Base-by-base conservation (phyloP, 768 basidiomycete genomes). In the Lactarius akahatsu region DNA sequence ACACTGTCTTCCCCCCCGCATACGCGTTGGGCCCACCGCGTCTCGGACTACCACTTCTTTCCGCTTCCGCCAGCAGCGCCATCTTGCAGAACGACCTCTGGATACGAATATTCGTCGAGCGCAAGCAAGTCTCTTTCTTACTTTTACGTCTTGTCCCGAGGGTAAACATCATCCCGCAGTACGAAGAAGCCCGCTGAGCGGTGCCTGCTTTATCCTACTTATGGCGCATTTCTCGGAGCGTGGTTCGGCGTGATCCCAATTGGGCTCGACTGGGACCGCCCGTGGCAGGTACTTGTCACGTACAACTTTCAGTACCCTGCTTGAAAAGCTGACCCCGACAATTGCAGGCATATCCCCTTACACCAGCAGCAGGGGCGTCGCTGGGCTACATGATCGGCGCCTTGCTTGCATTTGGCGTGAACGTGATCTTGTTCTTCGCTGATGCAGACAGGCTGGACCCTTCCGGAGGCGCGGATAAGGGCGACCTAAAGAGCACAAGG, bases 201-300 rank as follows among this genome's bases (percentile, higher is more conserved):
- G 61, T 86, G 87, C 0, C 75, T 96, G 26, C 83, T 96, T 20
- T 94, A 92, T 71, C 92, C 96, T 18, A 83, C 85, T 13, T 72
- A 89, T 30, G 92, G 92, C 47, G 79, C 91, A 0, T 69, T 90
- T 52, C 34, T 88, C 23, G 96, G 96, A 6, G 81, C 84, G 54
- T 97, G 94, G 96, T 41, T 83, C 16, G 95, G 94, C 18, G 86
- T 84, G 11, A 80, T 96, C 56, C 92, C 94, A 2, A 88, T 95
- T 56, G 91, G 93, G 0, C 85, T 98, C 20, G 96, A 98, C 77
- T 98, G 96, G 96, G 95, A 95, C 73, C 84, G 94, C 43, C 93
- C 96, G 8, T 98, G 96, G 96, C 96, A 98, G 89, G 94, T 92
- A 61, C 41, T 41, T 1, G 56, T 32, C 47, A 38, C 57, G 13